Evolutionary conservation across 2,329 filamentous ascomycete genomes (phyloP).

Genomic region (Aspergillus carbonarius): DNA sequence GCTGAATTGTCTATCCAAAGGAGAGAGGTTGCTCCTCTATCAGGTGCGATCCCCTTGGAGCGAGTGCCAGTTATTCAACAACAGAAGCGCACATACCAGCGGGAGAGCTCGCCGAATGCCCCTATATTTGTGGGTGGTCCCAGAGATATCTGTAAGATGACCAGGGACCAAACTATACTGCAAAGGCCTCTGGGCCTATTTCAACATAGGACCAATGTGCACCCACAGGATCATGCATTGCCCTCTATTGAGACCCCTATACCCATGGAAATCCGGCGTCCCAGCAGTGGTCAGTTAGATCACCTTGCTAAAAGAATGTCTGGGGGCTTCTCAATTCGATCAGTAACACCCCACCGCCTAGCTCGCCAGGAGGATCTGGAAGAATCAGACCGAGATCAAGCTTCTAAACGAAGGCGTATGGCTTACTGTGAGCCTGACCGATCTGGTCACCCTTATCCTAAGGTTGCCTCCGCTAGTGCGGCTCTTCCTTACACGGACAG

Average conservation of each 20-base stretch:
- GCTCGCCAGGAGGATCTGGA: constrained; percentile 24
- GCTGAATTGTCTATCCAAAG: constrained; percentile 17
- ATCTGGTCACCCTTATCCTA: constrained; percentile 13
- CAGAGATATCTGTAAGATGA: constrained; percentile 20
- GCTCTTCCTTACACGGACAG: constrained; percentile 15
- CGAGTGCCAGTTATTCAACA: constrained; percentile 18
- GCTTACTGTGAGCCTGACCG: constrained; percentile 23
- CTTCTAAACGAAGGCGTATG: constrained; percentile 36
- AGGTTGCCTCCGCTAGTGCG: constrained; percentile 13
- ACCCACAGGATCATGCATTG: constrained; percentile 31
- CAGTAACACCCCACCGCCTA: constrained; percentile 29
- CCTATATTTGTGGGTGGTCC: constrained; percentile 36
- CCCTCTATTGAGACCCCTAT: constrained; percentile 38
- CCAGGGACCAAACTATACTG: constrained; percentile 18
- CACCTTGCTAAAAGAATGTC: constrained; percentile 31
- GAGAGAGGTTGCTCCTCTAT: constrained; percentile 21
- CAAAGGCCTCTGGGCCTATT: constrained; percentile 16
- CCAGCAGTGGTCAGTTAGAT: constrained; percentile 26
- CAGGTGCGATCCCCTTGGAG: constrained; percentile 23
- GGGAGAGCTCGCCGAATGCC: constrained; percentile 21
- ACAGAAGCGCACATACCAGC: constrained; percentile 19
- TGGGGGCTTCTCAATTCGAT: constrained; percentile 25
- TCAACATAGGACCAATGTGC: constrained; percentile 18
- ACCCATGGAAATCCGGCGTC: constrained; percentile 23
- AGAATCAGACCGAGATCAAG: constrained; percentile 26